phyloP scores from a whole-genome alignment of 2,329 filamentous ascomycete species.

The Lachnellula occidentalis region DNA sequence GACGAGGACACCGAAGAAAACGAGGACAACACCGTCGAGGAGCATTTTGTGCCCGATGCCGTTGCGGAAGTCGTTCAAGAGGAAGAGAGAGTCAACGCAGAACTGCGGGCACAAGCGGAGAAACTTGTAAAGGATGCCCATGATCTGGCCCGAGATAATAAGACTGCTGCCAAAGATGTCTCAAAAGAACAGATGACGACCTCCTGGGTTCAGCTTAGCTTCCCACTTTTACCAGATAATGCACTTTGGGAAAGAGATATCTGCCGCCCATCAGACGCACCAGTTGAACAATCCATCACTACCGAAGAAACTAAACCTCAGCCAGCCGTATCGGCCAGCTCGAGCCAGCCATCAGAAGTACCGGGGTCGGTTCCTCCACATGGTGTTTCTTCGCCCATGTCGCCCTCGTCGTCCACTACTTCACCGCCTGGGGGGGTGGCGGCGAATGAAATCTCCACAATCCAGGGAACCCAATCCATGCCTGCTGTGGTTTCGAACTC shows the following conservation, averaged over 20 bases:
- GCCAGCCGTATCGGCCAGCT: background rate
- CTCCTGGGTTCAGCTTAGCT: slow-evolving; percentile 12
- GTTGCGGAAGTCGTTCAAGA: slow-evolving; percentile 28
- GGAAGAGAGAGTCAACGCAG: slow-evolving; percentile 19
- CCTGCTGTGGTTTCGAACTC: background rate
- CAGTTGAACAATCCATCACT: background rate
- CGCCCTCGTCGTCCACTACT: background rate
- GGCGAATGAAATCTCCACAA: background rate
- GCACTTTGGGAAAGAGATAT: slow-evolving; percentile 8
- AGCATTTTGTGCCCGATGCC: slow-evolving; percentile 31
- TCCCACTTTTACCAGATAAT: slow-evolving; percentile 7
- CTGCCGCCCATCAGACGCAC: slow-evolving; percentile 15
- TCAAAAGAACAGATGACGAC: slow-evolving; percentile 10
- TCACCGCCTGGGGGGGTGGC: background rate
- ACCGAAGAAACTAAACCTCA: background rate
- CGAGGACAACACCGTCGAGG: slow-evolving; percentile 15
- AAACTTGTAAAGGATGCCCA: slow-evolving; percentile 22
- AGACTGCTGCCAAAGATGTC: background rate
- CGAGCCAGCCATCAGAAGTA: background rate
- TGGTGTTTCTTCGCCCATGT: background rate
- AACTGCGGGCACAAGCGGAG: slow-evolving; percentile 9
- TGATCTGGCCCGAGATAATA: slow-evolving; percentile 25
- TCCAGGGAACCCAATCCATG: background rate
- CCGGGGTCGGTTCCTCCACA: background rate
- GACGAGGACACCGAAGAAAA: slow-evolving; percentile 41